Evolutionary conservation across 495 filamentous ascomycete species (phyloP), one percentile per base, ranked within the genome.

Genomic region (Daldinia caldariorum): DNA sequence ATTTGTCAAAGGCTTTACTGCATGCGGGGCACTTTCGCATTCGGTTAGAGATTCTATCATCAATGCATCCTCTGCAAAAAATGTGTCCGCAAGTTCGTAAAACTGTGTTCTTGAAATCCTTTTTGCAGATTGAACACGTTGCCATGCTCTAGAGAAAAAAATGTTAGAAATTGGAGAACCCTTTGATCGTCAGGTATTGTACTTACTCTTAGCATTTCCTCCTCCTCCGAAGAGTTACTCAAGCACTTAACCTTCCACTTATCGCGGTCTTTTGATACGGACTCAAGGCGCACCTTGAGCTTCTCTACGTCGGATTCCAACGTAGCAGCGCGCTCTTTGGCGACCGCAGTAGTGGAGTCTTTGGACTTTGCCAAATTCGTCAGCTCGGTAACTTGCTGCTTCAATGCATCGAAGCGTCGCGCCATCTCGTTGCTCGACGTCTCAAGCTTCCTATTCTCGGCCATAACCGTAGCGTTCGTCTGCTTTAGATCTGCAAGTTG

Each of bases 41-140:
- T 37, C 95, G 91, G 64, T 94, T 95, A 8, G 86, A 83, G 57
- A 97, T 88, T 56, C 94, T 89, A 73, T 94, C 90, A 58, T 97
- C 92, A 29, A 97, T 90, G 75, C 95, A 99, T 29, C 88, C 86
- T 71, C 86, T 88, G 87, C 95, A 99, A 79, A 98, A 97, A 20
- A 97, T 89, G 79, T 99, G 95, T n/a, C 95, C 95, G 78, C 95
- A 99, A 13, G 90, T 92, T 76, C 93, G 94, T 71, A 99, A 85
- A 16, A 89, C 90, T 0, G 94, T 97, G 77, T 98, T 91, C 80
- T 97, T 97, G 84, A 97, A 95, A 60, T 94, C 92, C 58, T 84
- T 88, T 67, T 90, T 89, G 80, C 95, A 99, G 18, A 97, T 91
- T 2, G 91, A 90, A 81, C 95, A 99, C 41, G 94, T 87, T 16